Evolutionary conservation across 148 eudicot genomes (phyloP), one percentile per base, ranked within the genome.

Genomic region (Camellia granthamiana): DNA sequence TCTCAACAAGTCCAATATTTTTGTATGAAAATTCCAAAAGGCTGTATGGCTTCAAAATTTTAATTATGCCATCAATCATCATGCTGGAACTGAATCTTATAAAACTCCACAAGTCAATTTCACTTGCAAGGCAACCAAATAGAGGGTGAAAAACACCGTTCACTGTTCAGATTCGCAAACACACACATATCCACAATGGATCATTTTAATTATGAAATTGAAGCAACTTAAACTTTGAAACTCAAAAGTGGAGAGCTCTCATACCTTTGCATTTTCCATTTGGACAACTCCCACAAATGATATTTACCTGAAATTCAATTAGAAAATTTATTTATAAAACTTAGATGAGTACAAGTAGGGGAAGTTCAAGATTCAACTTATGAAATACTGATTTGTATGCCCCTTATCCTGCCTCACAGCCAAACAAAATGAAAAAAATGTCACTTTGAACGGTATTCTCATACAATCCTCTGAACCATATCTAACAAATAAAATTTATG

Each of bases 231-330:
- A 46, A 18, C 58, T 21, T 19, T 18, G 41, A 14, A 74, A 74
- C 5, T 6, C 12, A 42, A 15, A 38, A 13, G 21, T 42, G 76
- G 19, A 61, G 16, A 77, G 55, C 19, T 77, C 47, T 60, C 84
- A 62, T 86, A 93, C 98, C 94, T 91, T 88, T 88, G 81, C 98
- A 95, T 72, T 87, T 78, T 52, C 89, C 91, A 82, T 81, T 85
- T 30, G 76, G 86, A 82, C 98, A 95, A 81, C 72, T 86, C 78
- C 97, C 97, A 77, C 98, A 95, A n/a, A 87, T 81, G 79, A 95
- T 88, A 82, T 92, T 92, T 30, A 95, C 94, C 98, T 95, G 89
- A 61, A 81, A 80, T 49, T 21, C 44, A 56, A 55, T n/a, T 2
- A 44, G 5, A 51, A 74, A 75, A 9, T 38, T 19, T 13, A 15